Evolutionary conservation across 1,284 basidiomycete species (phyloP).

Genomic region (Prillingera fragicola): DNA sequence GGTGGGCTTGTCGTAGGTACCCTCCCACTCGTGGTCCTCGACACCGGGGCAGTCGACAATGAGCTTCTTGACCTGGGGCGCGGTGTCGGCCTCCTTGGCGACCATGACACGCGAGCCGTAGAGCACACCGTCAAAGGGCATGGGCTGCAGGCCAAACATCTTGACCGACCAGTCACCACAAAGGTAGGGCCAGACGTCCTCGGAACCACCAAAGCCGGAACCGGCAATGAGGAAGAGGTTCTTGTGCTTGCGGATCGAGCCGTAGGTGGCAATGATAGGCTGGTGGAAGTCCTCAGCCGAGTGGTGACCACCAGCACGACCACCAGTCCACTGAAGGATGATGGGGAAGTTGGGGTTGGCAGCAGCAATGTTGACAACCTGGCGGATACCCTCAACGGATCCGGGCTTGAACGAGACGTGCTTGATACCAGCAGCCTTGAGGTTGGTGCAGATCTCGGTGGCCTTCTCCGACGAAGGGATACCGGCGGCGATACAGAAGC

Average conservation of each 20-base stretch:
- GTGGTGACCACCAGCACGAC: slow-evolving; percentile 97
- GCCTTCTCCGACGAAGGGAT: slow-evolving; percentile 91
- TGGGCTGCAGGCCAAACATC: slow-evolving; percentile 79
- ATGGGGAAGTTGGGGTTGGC: slow-evolving; percentile 96
- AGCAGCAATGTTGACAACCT: slow-evolving; percentile 92
- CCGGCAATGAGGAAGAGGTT: slow-evolving; percentile 91
- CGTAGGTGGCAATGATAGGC: slow-evolving; percentile 86
- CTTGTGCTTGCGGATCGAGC: slow-evolving; percentile 75
- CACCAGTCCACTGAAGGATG: slow-evolving; percentile 98
- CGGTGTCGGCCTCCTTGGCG: slow-evolving; percentile 95
- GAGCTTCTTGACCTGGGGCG: slow-evolving; percentile 88
- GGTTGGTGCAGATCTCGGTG: slow-evolving; percentile 77
- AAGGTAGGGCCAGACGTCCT: slow-evolving; percentile 95
- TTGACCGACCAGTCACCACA: slow-evolving; percentile 90
- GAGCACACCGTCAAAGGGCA: slow-evolving; percentile 98
- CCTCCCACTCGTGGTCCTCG: slow-evolving; percentile 85
- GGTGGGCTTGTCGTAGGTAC: slow-evolving; percentile 87
- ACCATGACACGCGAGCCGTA: slow-evolving; percentile 97
- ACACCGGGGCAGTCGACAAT: slow-evolving; percentile 94
- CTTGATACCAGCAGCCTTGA: slow-evolving; percentile 76
- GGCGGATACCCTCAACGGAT: slow-evolving; percentile 91
- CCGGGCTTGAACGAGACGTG: slow-evolving; percentile 97
- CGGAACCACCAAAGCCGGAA: slow-evolving; percentile 93
- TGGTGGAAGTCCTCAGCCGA: slow-evolving; percentile 98
- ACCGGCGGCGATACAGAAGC: slow-evolving; percentile 96